These are phyloP conservation scores for Malus hybrid DNA, from an alignment of 331 rosid genomes.

Conservation along the genomic window DNA sequence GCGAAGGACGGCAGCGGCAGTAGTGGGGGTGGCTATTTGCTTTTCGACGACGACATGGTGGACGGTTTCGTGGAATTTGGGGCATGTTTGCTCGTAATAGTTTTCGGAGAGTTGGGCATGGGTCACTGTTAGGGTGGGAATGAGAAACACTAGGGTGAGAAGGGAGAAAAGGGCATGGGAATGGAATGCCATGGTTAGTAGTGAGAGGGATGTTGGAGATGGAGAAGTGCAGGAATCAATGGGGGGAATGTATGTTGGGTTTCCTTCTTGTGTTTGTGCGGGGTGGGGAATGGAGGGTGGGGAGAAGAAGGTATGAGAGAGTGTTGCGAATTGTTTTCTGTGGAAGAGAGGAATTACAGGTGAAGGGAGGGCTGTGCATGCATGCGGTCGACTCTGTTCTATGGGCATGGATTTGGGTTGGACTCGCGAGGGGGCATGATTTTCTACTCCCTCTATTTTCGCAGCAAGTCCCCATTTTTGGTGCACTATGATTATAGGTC, in stretches of 20 bases:
- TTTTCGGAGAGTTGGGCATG: conserved; percentile 16
- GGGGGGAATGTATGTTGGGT: background rate
- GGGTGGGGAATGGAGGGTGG: background rate
- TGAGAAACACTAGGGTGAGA: background rate
- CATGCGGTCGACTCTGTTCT: background rate
- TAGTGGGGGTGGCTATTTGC: conserved; percentile 11
- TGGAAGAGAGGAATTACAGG: conserved; percentile 42
- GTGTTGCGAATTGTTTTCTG: background rate
- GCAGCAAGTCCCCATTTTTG: background rate
- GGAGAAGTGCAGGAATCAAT: background rate
- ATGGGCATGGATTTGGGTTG: background rate
- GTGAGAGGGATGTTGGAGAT: background rate
- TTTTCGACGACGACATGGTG: conserved; percentile 7
- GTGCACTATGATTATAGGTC: background rate
- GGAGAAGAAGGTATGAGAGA: background rate
- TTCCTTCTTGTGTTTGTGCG: background rate
- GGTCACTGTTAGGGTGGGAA: conserved; percentile 15
- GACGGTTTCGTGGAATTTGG: conserved; percentile 19
- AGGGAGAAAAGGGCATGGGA: background rate
- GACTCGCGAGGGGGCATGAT: background rate
- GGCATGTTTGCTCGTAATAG: conserved; percentile 44
- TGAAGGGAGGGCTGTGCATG: background rate
- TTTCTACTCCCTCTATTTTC: background rate
- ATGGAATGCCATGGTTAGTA: background rate
- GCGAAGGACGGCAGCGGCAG: conserved; percentile 36